Base-by-base conservation (phyloP, 768 basidiomycete species). In the Pholiota microspora region DNA sequence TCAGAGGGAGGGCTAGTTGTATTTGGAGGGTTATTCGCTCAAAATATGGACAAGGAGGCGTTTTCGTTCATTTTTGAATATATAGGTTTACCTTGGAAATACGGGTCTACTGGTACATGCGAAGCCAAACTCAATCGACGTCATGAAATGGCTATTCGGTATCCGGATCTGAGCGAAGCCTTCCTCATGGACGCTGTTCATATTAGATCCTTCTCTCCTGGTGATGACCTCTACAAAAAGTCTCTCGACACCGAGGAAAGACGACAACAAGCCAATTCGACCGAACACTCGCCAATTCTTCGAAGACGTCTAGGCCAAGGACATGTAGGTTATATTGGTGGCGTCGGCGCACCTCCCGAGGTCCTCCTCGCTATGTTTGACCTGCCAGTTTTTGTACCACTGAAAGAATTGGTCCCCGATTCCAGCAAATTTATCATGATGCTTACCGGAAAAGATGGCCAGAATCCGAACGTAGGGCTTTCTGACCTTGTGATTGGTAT, bases 281-380 rank as follows among this genome's bases (percentile, higher is more conserved):
- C 23, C 44, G 28, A 12, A 21, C 56, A 60, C 57, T 61, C 66
- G 9, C 66, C 74, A 29, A 59, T 73, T 27, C 62, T 67, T 2
- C 59, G 56, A 7, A 53, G 60, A 0, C 58, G 45, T 7, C 50
- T 69, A 15, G 70, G 66, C 5, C 60, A 65, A 12, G 73, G 73
- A 2, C 55, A 53, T 28, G 32, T 75, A 0, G 72, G 71, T 0
- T 75, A 70, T 45, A 66, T 74, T 42, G 73, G 72, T 3, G 71
- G 73, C 52, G 64, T 71, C 36, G 66, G 65, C 45, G 62, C 64
- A 13, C 68, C 66, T 23, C 51, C 54, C 7, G 65, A 66, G 29
- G 62, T 69, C 34, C 32, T 73, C 15, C 62, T 73, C 31, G 67
- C 67, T n/a, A 68, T 75, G 69, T 58, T 73, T 24, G 67, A 62